Conservation (phyloP, 345 rosid genomes). For the Limnanthes douglasii region DNA sequence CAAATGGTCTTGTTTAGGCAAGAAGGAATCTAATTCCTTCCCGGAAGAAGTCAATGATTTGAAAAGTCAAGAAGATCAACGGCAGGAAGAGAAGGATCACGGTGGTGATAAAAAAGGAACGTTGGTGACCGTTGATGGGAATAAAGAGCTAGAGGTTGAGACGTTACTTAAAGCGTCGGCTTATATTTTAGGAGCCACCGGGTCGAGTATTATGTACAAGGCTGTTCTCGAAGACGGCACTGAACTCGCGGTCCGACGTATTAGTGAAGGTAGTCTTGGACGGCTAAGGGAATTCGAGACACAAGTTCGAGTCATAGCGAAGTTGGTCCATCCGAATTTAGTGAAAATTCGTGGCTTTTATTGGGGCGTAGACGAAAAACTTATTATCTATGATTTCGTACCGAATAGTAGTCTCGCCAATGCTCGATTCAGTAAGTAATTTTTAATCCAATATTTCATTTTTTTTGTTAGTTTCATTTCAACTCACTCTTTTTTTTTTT, state of each 20-base stretch:
- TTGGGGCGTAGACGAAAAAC: conserved; percentile 62
- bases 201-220: conserved; percentile 85
- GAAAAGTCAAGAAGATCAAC: conserved; percentile 43
- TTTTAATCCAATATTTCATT: too few relatives aligned
- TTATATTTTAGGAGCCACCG: conserved; percentile 73
- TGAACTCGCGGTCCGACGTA: conserved; percentile 61
- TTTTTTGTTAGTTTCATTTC: too few relatives aligned
- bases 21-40: conserved; percentile 21
- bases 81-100: conserved; percentile 13
- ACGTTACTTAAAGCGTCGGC: conserved; percentile 72
- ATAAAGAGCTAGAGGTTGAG: conserved; percentile 57
- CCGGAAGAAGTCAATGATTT: conserved; percentile 21
- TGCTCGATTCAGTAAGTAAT: conserved; percentile 69
- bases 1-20: too few relatives aligned
- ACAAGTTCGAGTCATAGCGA: conserved; percentile 60
- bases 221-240: conserved; percentile 79
- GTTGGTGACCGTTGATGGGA: conserved; percentile 57
- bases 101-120: conserved; percentile 31
- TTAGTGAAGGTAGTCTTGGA: conserved; percentile 39
- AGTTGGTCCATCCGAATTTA: conserved; percentile 76
- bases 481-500: too few relatives aligned
- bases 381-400: conserved; percentile 58
- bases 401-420: conserved; percentile 75
- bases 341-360: conserved; percentile 74
- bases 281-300: conserved; percentile 74